Conservation (phyloP, 2,329 filamentous ascomycete species). For the Sclerotinia nivalis region DNA sequence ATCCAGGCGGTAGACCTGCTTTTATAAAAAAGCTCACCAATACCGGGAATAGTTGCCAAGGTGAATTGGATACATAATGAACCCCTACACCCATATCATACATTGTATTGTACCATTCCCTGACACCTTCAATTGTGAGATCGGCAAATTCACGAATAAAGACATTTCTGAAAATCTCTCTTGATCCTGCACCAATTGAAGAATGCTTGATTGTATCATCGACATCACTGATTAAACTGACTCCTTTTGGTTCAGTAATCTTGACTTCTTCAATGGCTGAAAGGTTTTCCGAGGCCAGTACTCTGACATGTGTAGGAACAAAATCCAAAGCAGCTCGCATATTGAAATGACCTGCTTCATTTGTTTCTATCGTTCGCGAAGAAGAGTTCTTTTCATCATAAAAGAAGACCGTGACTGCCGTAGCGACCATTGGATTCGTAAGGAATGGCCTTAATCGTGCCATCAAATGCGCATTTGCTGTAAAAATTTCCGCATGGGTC, state of each 20-base stretch:
- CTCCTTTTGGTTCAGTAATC: conserved; percentile 73
- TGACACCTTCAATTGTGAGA: conserved; percentile 81
- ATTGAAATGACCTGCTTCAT: conserved; percentile 86
- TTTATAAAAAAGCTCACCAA: conserved; percentile 81
- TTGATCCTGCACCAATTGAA: conserved; percentile 80
- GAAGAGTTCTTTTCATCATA: conserved; percentile 83
- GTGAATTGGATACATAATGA: conserved; percentile 99
- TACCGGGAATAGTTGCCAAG: conserved; percentile 95
- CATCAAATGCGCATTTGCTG: conserved; percentile 86
- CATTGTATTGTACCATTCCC: conserved; percentile 83
- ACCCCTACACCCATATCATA: conserved; percentile 79
- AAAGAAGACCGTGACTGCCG: conserved; percentile 89
- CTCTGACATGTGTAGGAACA: conserved; percentile 82
- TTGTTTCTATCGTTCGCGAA: conserved; percentile 80
- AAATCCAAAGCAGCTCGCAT: conserved; percentile 82
- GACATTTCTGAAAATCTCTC: conserved; percentile 94
- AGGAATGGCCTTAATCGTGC: conserved; percentile 86
- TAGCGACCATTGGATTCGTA: conserved; percentile 74
- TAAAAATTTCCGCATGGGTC: conserved; percentile 70
- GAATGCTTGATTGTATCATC: conserved; percentile 98
- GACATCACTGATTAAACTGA: conserved; percentile 95
- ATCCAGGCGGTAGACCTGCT: conserved; percentile 80
- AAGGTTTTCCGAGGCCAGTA: conserved; percentile 81
- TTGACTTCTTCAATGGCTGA: conserved; percentile 78
- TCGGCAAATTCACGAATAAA: conserved; percentile 85